These are phyloP conservation scores for Dipodascopsis tothii DNA, from an alignment of 805 yeast genomes.

Conservation along the genomic window DNA sequence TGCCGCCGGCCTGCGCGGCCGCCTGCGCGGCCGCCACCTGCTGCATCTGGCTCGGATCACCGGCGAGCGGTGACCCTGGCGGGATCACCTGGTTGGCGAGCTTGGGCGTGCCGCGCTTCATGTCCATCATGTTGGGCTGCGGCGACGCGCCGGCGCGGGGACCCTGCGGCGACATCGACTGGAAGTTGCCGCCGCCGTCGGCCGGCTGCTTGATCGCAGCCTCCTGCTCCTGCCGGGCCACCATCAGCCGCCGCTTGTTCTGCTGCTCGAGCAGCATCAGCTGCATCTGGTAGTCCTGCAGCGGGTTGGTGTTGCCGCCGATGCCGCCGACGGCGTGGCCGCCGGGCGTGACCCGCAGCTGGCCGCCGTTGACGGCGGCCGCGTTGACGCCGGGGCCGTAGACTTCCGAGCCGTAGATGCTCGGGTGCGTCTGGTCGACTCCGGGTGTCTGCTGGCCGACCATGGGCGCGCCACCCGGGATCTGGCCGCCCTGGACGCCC, in stretches of 20 bases:
- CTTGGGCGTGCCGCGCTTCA: constrained; percentile 28
- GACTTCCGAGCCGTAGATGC: constrained; percentile 16
- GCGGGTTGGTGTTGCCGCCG: constrained; percentile 37
- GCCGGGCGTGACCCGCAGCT: constrained; percentile 15
- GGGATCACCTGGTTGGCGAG: constrained; percentile 24
- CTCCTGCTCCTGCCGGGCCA: constrained; percentile 34
- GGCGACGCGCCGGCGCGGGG: constrained; percentile 14
- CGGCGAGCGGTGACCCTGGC: constrained; percentile 19
- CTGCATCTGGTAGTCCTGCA: constrained; percentile 78
- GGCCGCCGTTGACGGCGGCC: constrained; percentile 35
- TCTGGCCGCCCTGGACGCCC: constrained; percentile 7
- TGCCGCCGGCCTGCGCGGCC: constrained; percentile 3
- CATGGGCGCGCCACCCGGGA: constrained; percentile 16
- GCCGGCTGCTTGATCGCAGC: constrained; percentile 15
- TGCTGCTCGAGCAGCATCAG: constrained; percentile 66
- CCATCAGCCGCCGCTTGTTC: constrained; percentile 54
- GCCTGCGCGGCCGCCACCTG: constrained; percentile 7
- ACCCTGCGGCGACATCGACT: constrained; percentile 16
- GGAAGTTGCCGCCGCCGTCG: constrained; percentile 2
- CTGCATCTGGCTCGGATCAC: constrained; percentile 22
- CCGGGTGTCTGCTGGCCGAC: constrained; percentile 9
- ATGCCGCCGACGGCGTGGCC: constrained; percentile 9
- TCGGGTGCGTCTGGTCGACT: constrained; percentile 17
- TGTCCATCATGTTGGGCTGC: constrained; percentile 21
- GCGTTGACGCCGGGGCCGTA: constrained; percentile 21